A percentile compares a stretch with the other conserved stretches of the same genome.
Evolutionary conservation across 352 stramenopile genomes (phyloP).

Genomic region (Phytophthora fragariae): DNA sequence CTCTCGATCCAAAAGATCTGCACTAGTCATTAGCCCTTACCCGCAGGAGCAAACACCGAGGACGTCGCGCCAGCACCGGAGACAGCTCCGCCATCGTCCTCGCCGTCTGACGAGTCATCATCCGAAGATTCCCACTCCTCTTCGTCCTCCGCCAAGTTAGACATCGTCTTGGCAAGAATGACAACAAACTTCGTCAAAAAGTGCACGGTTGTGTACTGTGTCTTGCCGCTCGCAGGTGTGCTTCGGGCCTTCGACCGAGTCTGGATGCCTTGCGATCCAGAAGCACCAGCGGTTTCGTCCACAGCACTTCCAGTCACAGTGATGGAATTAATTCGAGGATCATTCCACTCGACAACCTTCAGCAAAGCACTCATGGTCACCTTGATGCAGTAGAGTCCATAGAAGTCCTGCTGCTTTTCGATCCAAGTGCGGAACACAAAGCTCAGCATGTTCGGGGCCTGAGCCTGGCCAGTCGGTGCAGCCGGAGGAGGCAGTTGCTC

Average conservation of each 20-base stretch:
- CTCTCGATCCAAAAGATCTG: background rate
- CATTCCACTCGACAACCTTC: slow-evolving; percentile 80
- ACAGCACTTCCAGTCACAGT: slow-evolving; percentile 65
- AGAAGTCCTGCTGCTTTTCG: slow-evolving; percentile 86
- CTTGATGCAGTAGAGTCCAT: slow-evolving; percentile 86
- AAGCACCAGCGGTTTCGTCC: slow-evolving; percentile 19
- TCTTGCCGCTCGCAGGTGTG: slow-evolving; percentile 36
- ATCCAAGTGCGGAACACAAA: slow-evolving; percentile 89
- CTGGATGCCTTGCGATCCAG: slow-evolving; percentile 41
- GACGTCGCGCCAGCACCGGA: slow-evolving; percentile 31
- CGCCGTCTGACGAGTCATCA: slow-evolving; percentile 73
- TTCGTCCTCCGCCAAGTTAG: slow-evolving; percentile 75
- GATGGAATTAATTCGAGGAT: slow-evolving; percentile 72
- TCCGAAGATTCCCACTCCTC: slow-evolving; percentile 83
- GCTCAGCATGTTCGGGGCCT: slow-evolving; percentile 65
- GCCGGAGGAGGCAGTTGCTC: slow-evolving; percentile 67
- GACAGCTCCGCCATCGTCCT: slow-evolving; percentile 46
- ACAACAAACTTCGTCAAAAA: slow-evolving; percentile 84
- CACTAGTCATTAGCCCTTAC: slow-evolving; percentile 37
- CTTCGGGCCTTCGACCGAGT: slow-evolving; percentile 68
- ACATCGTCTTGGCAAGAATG: slow-evolving; percentile 75
- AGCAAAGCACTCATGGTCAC: slow-evolving; percentile 82
- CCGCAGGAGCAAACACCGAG: slow-evolving; percentile 78
- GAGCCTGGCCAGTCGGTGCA: slow-evolving; percentile 15
- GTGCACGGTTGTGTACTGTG: slow-evolving; percentile 69